Evolutionary conservation across 495 filamentous ascomycete genomes (phyloP).

Genomic region (Chaetomium fimeti): DNA sequence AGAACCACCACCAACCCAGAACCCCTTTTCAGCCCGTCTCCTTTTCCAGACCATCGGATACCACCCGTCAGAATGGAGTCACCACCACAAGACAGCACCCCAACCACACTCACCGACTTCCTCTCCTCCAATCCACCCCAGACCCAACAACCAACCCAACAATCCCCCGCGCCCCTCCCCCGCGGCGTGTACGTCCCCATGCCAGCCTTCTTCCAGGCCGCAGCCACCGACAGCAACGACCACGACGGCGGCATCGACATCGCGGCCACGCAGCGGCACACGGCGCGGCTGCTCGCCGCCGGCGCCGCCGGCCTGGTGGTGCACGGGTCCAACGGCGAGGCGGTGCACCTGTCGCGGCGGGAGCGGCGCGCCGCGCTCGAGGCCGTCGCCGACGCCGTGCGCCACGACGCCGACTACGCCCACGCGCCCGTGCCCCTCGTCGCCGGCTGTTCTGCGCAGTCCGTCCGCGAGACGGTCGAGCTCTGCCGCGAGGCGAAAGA

Average conservation of each 20-base stretch:
- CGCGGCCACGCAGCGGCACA: constrained; percentile 64
- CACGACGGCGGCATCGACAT: constrained; percentile 60
- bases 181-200: constrained; percentile 68
- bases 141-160: not conserved
- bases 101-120: constrained; percentile 8
- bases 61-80: not conserved
- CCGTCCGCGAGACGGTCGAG: constrained; percentile 80
- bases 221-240: not conserved
- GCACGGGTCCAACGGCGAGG: constrained; percentile 88
- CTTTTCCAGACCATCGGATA: not conserved
- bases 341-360: constrained; percentile 70
- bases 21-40: not conserved
- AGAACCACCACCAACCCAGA: too few species aligned
- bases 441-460: constrained; percentile 74
- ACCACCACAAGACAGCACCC: constrained; percentile 2
- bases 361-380: constrained; percentile 70
- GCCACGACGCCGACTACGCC: constrained; percentile 61
- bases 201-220: constrained; percentile 58
- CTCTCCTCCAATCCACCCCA: constrained; percentile 5
- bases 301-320: constrained; percentile 73
- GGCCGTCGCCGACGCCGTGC: constrained; percentile 69
- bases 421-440: constrained; percentile 66
- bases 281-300: constrained; percentile 65
- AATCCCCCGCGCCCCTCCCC: constrained; percentile 19
- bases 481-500: constrained; percentile 72